Conservation (phyloP, 305 asterid species). For the Fraxinus velutina region DNA sequence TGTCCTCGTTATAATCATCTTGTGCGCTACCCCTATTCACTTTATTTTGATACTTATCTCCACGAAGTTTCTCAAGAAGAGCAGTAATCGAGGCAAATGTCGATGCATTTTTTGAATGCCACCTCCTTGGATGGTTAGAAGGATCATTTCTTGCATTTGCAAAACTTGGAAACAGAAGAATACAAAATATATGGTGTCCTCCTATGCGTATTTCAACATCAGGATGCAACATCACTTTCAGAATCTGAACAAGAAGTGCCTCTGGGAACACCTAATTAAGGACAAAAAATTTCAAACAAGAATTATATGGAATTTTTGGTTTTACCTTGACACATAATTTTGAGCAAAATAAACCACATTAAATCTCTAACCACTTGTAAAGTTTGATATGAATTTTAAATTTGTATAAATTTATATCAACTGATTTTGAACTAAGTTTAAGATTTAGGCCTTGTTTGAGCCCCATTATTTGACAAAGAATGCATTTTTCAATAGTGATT, state of each 20-base stretch:
- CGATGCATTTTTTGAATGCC: constrained; percentile 63
- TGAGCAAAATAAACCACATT: background rate
- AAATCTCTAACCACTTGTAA: background rate
- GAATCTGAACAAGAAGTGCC: constrained; percentile 69
- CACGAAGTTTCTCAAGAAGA: constrained; percentile 87
- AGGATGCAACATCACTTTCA: constrained; percentile 83
- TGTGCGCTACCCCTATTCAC: constrained; percentile 35
- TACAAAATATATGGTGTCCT: constrained; percentile 88
- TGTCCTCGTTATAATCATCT: constrained; percentile 48
- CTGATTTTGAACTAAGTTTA: background rate
- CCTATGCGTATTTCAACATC: constrained; percentile 84
- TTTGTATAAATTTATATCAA: background rate
- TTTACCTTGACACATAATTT: background rate
- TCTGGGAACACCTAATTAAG: constrained; percentile 57
- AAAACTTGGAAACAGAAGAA: constrained; percentile 72
- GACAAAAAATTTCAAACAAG: background rate
- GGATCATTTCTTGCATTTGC: constrained; percentile 59
- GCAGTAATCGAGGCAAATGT: constrained; percentile 77
- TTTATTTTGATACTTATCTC: constrained; percentile 57
- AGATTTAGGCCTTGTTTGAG: background rate
- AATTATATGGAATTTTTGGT: background rate
- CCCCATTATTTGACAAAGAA: no score
- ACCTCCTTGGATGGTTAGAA: constrained; percentile 55
- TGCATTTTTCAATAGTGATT: no score
- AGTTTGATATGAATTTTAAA: background rate